Evolutionary conservation across 768 basidiomycete genomes (phyloP).

Genomic region (Ramaria rubella): DNA sequence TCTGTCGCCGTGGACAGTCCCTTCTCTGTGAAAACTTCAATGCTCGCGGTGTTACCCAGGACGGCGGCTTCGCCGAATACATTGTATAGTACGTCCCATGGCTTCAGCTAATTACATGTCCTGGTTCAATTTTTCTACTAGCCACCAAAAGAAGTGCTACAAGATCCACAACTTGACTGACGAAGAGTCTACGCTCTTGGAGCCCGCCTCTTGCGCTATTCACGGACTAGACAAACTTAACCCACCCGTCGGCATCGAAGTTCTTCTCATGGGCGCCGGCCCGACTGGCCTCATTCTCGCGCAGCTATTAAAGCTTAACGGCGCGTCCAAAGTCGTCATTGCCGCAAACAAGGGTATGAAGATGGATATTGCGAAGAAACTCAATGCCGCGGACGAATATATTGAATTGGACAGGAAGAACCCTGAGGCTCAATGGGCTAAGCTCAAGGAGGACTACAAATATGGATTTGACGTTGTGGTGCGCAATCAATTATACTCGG

Average conservation of each 20-base stretch:
- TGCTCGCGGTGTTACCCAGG: constrained; percentile 69
- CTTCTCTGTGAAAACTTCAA: constrained; percentile 83
- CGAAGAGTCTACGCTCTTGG: constrained; percentile 81
- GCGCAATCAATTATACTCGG: neutral
- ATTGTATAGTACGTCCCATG: constrained; percentile 59
- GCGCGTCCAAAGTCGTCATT: constrained; percentile 72
- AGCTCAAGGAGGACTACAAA: constrained; percentile 73
- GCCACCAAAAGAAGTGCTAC: constrained; percentile 71
- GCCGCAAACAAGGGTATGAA: constrained; percentile 90
- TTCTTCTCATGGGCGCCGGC: constrained; percentile 82
- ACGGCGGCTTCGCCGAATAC: constrained; percentile 89
- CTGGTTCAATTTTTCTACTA: constrained; percentile 16
- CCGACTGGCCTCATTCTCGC: constrained; percentile 89
- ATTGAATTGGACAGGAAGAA: constrained; percentile 74
- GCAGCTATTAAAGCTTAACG: constrained; percentile 82
- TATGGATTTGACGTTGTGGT: constrained; percentile 87
- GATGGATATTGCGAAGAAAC: constrained; percentile 75
- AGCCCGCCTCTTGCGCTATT: constrained; percentile 87
- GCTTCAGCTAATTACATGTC: neutral
- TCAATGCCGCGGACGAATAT: constrained; percentile 79
- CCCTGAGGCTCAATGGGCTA: constrained; percentile 71
- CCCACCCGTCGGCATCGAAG: constrained; percentile 77
- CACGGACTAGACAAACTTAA: constrained; percentile 87
- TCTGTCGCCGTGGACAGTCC: constrained; percentile 77
- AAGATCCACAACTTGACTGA: constrained; percentile 84